Evolutionary conservation across 768 basidiomycete genomes (phyloP).

Genomic region (Pholiota conissans): DNA sequence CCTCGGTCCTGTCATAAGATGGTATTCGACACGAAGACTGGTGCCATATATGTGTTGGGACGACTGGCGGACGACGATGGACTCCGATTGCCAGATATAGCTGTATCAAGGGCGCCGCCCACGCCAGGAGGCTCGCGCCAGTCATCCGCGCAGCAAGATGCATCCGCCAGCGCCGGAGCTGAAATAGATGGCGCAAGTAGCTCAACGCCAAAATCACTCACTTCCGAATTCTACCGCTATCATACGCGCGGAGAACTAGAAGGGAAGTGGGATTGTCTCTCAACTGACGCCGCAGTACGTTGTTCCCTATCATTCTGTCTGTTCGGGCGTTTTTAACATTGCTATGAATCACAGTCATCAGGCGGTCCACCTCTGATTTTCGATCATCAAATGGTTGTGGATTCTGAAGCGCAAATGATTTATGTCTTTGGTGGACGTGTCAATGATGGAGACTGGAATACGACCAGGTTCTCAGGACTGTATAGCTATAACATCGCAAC

Average conservation of each 20-base stretch:
- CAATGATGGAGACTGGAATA: slow-evolving; percentile 63
- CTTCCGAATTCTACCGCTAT: slow-evolving; percentile 78
- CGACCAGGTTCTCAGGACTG: slow-evolving; percentile 64
- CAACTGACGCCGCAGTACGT: slow-evolving; percentile 66
- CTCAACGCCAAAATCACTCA: slow-evolving; percentile 29
- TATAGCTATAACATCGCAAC: slow-evolving; percentile 70
- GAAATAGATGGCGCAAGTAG: background rate
- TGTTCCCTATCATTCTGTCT: background rate
- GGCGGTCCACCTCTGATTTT: slow-evolving; percentile 75
- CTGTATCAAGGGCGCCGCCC: background rate
- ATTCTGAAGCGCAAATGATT: slow-evolving; percentile 65
- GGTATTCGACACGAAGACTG: slow-evolving; percentile 73
- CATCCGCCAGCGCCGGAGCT: background rate
- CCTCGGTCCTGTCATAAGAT: slow-evolving; percentile 81
- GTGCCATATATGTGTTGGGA: slow-evolving; percentile 73
- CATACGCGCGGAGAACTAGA: slow-evolving; percentile 59
- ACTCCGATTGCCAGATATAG: slow-evolving; percentile 14
- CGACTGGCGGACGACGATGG: slow-evolving; percentile 60
- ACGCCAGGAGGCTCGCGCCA: background rate
- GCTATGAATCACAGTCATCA: slow-evolving; percentile 38
- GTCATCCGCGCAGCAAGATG: background rate
- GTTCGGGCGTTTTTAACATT: background rate
- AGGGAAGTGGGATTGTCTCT: slow-evolving; percentile 74
- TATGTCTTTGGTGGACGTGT: slow-evolving; percentile 79
- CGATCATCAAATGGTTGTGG: slow-evolving; percentile 83